Evolutionary conservation across 1,139 yeast genomes (phyloP), one percentile per base, ranked within the genome.

Genomic region (Candida sanyaensis): DNA sequence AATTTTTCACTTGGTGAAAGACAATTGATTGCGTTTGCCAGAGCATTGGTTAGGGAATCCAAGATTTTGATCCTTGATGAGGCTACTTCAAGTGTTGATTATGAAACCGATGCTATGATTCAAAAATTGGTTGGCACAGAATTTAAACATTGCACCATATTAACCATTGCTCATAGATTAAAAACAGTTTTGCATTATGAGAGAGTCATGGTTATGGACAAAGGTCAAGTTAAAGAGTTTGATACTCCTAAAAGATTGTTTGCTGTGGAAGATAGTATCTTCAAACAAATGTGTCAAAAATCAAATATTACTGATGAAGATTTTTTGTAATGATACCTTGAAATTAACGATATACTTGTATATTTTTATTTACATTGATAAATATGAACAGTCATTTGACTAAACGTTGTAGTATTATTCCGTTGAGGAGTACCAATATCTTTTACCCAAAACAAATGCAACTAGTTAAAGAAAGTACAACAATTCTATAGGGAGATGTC

Each of bases 271-370:
- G 54, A 51, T 13, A 55, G 64, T 42, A 58, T 61, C 29, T 62
- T 86, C 67, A 71, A 77, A 52, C 75, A 76, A 47, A 83, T 86
- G 89, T 86, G 91, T 61, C 73, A 68, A 13, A 75, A 79, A 53
- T 75, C 86, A 5, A 75, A 75, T 43, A 81, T 84, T 37, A 55
- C 56, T 5, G 52, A 44, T 11, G 58, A 55, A 8, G 73, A 68
- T 47, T 66, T 68, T 46, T 32, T 36, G 13, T 36, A 24, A 29
- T 36, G n/a, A 11, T 17, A 17, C 4, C 21, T 13, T 3, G 23
- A 12, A 26, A 26, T 6, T 26, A 26, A 17, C 21, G 21, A 17
- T 17, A 17, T 17, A 17, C 3, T 17, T 17, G 21, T 17, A 17
- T 17, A 17, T 17, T 17, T 17, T 17, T 3, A 17, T 17, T 17